Base-by-base conservation (phyloP, 2,329 filamentous ascomycete species). In the Verticillium longisporum region DNA sequence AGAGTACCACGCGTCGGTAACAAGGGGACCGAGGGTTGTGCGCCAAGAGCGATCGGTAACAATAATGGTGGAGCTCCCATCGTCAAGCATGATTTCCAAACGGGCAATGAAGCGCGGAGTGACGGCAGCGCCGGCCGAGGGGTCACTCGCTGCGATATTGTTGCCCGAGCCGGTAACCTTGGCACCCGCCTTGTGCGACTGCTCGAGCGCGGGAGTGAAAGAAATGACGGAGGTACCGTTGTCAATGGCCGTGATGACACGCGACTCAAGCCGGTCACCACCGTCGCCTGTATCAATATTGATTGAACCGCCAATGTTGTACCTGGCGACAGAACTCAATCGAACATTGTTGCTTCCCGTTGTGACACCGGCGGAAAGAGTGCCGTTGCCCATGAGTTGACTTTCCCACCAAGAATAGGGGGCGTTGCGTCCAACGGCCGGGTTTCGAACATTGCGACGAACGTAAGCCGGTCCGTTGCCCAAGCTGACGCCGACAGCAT, bases 361-460 rank as follows among this genome's bases (percentile, higher is more conserved):
- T 3, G 31, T 2, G 21, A 34, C 50, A 31, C 59, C 57, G 10
- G 60, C 36, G 10, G 37, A 41, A 4, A 61, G 56, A 9, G 60
- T 59, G 15, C 60, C 60, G 18, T 59, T 61, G 15, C 60, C 56
- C 53, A n/a, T 61, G 14, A 61, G 57, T 57, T 61, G 60, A 34
- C 60, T 61, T 57, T 61, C 45, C 60, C 60, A 61, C 60, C 60
- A 61, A 18, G 60, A 50, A 18, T 61, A 61, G 31, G 60, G 60
- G 13, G 56, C 32, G 13, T 55, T 61, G 11, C 60, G 60, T 13
- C 60, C 60, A 4, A 61, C 60, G 13, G 60, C 57, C 26, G 60
- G 33, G 57, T 61, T 61, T 9, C 18, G 59, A 6, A 61, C 50
- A 33, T 32, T 61, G 15, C 41, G 45, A 41, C 60, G 60, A 31